Percentiles rank a stretch among this genome's conserved stretches.
These are phyloP conservation scores for Rhazya stricta DNA, from an alignment of 257 asterid species.

Conservation along the genomic window DNA sequence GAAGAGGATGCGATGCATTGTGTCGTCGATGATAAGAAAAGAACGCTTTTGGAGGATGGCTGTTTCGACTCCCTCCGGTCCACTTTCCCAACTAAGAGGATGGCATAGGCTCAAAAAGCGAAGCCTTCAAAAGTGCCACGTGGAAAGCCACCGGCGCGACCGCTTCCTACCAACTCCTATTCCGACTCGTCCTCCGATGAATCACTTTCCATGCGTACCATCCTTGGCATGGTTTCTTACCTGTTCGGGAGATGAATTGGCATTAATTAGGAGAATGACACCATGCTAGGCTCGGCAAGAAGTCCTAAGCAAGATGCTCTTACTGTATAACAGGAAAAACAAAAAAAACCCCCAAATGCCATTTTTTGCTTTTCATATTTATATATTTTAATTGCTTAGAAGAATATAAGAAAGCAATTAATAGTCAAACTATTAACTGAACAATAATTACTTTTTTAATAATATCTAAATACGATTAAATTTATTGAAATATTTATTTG, in stretches of 20 bases:
- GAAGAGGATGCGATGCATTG: neutral
- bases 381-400: no score
- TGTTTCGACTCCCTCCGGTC: neutral
- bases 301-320: no score
- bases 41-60: neutral
- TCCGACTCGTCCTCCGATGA: constrained; percentile 22
- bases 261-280: no score
- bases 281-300: no score
- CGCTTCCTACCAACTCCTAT: constrained; percentile 5
- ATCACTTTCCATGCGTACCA: neutral
- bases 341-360: no score
- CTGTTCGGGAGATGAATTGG: neutral
- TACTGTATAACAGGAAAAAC: no score
- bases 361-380: no score
- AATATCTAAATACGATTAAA: no score
- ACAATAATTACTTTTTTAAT: no score
- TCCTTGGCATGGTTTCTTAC: neutral
- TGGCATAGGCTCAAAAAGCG: neutral
- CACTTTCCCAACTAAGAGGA: constrained; percentile 1
- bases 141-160: neutral
- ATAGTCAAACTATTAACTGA: no score
- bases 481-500: no score
- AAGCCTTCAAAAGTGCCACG: constrained; percentile 6
- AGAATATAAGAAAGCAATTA: no score
- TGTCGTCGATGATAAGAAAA: neutral